Evolutionary conservation across 1,139 yeast genomes (phyloP), one percentile per base, ranked within the genome.

Genomic region (Pichia sp.): DNA sequence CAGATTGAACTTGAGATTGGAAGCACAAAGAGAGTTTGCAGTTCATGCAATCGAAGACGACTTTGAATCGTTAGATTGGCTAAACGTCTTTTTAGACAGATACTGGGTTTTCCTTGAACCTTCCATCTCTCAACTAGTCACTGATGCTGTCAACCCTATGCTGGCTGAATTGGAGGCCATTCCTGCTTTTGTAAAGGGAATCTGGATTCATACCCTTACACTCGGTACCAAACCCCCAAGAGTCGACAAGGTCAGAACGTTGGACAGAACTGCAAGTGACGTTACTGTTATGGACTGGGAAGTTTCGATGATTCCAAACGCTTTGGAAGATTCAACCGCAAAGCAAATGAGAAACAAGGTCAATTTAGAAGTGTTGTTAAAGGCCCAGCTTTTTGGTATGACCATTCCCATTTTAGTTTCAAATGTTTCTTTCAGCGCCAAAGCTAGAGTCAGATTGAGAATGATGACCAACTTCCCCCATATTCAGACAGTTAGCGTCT

Each of bases 221-320:
- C 81, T 87, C 16, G 99, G 99, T 60, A 86, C 96, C 8, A 93
- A 93, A 72, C 97, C 99, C 8, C 96, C 96, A 42, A 81, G 99
- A 70, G 77, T 93, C 58, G 97, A 93, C 67, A 78, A 79, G 59
- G 97, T 92, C 30, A 88, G 93, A 67, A 89, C 97, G 1, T 80
- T 90, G 64, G 87, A 85, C 50, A 90, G 93, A 58, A 92, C 97
- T 26, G 85, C 83, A 34, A 88, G 87, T 59, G 97, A 92, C 67
- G 86, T 93, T 56, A 96, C 92, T 15, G 97, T 93, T 51, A 69
- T 74, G 90, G 95, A 97, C 96, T 93, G 75, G 93, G 96, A 96
- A 85, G 85, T 52, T 75, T 87, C 96, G 1, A 89, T 90, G 72
- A 87, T 90, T 45, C 99, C 99, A 15, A 89, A 89, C 70, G 89